Conservation (phyloP, 352 stramenopile species). For the Globisporangium solare region DNA sequence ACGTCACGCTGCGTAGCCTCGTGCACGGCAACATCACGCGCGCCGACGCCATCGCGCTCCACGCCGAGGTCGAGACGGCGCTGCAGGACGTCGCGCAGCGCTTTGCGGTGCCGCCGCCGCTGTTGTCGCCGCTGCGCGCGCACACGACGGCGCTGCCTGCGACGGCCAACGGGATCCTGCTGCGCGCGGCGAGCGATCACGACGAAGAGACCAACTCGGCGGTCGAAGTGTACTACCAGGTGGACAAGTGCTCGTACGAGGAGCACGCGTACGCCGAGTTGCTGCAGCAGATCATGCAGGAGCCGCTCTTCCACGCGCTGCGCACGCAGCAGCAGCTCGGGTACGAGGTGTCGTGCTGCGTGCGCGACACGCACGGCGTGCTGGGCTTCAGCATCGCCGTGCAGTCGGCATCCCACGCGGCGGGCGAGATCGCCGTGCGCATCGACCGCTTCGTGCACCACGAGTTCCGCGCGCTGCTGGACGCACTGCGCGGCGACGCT, state of each 20-base stretch:
- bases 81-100: slow-evolving; percentile 6
- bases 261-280: slow-evolving; percentile 64
- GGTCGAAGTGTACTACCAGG: slow-evolving; percentile 83
- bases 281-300: slow-evolving; percentile 70
- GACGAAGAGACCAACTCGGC: slow-evolving; percentile 71
- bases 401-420: slow-evolving; percentile 59
- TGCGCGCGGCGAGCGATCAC: slow-evolving; percentile 61
- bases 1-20: slow-evolving; percentile 28
- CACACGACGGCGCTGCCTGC: slow-evolving; percentile 46
- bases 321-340: slow-evolving; percentile 80
- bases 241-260: slow-evolving; percentile 42
- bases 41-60: slow-evolving; percentile 26
- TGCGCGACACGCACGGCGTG: slow-evolving; percentile 72
- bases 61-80: slow-evolving; percentile 28
- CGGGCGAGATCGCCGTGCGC: slow-evolving; percentile 46
- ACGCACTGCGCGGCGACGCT: slow-evolving; percentile 27
- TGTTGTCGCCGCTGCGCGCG: slow-evolving; percentile 24
- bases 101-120: neutral
- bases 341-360: slow-evolving; percentile 74
- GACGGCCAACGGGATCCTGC: slow-evolving; percentile 51
- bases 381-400: slow-evolving; percentile 67
- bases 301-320: slow-evolving; percentile 80
- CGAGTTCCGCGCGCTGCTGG: slow-evolving; percentile 32
- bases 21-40: slow-evolving; percentile 63
- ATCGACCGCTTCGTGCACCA: slow-evolving; percentile 62